Evolutionary conservation across 306 rosid genomes (phyloP), one percentile per base, ranked within the genome.

Genomic region (Purshia tridentata): DNA sequence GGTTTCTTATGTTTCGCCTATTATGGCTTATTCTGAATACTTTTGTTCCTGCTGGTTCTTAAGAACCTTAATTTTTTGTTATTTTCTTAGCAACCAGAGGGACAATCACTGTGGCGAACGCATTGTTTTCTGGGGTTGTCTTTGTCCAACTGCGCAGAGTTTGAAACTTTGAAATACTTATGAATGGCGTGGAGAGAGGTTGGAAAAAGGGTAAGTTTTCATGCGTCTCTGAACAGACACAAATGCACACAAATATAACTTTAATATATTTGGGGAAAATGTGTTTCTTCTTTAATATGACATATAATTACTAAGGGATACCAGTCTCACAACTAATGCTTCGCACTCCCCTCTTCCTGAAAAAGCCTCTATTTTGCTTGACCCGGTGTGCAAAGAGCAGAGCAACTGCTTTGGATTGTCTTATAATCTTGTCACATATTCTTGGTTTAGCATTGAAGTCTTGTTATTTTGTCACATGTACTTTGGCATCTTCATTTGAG

Each of bases 131-230:
- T 55, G 22, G 42, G 16, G 22, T 64, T 49, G 39, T 76, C 1
- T 51, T 58, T 63, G 39, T 65, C 70, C 70, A 67, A 61, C 54
- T 75, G 68, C 59, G 65, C 78, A 81, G 89, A 78, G 69, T 64
- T 79, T 81, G 50, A n/a, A 65, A 77, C 13, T 69, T 39, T 42
- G 5, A 20, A 53, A 6, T 39, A 73, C 88, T 72, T 88, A 80
- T 84, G 93, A 83, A 93, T 93, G 97, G 97, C 93, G 81, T 93
- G 89, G 96, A 84, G 88, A 49, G 90, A 60, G 81, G 86, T 93
- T 73, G 81, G 84, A 48, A 86, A 76, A 78, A 87, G 72, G 89
- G 97, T 86, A 67, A 69, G 85, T 29, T 40, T n/a, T 18, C 49
- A 44, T 61, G 13, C 70, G 6, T n/a, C 22, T 8, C 41, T 40